phyloP scores from a whole-genome alignment of 495 filamentous ascomycete genomes.

The Aspergillus haitiensis region DNA sequence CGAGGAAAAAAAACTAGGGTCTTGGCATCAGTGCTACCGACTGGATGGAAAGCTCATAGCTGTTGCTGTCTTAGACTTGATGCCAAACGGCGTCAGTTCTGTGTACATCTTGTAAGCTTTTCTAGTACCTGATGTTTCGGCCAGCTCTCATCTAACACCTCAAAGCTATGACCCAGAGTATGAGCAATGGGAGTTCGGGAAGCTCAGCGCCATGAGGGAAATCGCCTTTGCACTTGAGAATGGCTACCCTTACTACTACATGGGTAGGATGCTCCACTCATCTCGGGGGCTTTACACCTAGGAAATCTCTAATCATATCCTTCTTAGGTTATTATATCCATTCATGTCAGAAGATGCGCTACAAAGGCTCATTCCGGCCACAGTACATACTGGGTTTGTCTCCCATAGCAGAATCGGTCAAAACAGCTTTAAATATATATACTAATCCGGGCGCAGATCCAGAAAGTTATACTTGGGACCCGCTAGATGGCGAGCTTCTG shows the following conservation, averaged over 20 bases:
- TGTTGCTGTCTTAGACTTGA: conserved; percentile 82
- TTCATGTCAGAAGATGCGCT: conserved; percentile 74
- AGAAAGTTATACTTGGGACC: conserved; percentile 71
- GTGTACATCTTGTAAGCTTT: conserved; percentile 79
- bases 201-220: conserved; percentile 83
- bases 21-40: conserved; percentile 94
- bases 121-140: no score
- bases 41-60: conserved; percentile 87
- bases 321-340: conserved; percentile 67
- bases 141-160: conserved; percentile 1
- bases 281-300: not conserved
- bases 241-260: conserved; percentile 73
- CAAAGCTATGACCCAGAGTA: conserved; percentile 76
- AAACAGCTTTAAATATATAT: not conserved
- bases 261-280: conserved; percentile 49
- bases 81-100: conserved; percentile 84
- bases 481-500: conserved; percentile 65
- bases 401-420: conserved; percentile 1
- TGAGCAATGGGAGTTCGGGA: conserved; percentile 78
- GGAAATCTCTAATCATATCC: not conserved
- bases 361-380: conserved; percentile 85
- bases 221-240: conserved; percentile 74
- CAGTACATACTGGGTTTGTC: conserved; percentile 70
- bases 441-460: conserved; percentile 54
- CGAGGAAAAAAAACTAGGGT: conserved; percentile 67